Evolutionary conservation across 2,329 filamentous ascomycete genomes (phyloP).

Genomic region (Penicillium expansum): DNA sequence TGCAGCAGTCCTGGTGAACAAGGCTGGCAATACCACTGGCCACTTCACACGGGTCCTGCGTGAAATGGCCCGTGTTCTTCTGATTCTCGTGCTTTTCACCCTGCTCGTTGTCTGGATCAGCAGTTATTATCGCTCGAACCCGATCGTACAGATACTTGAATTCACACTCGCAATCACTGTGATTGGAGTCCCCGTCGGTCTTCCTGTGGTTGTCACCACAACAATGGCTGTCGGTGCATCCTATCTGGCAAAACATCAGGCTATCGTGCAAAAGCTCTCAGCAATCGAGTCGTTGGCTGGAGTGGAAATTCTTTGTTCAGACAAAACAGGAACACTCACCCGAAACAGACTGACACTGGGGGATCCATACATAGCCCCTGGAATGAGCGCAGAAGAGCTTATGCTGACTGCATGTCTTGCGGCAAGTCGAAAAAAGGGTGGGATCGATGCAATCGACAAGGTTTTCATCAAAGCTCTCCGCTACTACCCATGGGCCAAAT

Average conservation of each 20-base stretch:
- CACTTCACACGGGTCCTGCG: slow-evolving; percentile 92
- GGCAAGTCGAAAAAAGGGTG: slow-evolving; percentile 91
- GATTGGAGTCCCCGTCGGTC: slow-evolving; percentile 88
- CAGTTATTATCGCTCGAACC: slow-evolving; percentile 83
- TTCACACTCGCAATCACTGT: slow-evolving; percentile 89
- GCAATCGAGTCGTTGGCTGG: slow-evolving; percentile 89
- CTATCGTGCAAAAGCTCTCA: slow-evolving; percentile 88
- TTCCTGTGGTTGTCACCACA: slow-evolving; percentile 87
- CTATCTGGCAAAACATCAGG: slow-evolving; percentile 88
- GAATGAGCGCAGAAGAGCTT: slow-evolving; percentile 80
- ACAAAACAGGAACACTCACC: slow-evolving; percentile 90
- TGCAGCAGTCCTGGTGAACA: slow-evolving; percentile 79
- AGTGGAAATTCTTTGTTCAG: slow-evolving; percentile 90
- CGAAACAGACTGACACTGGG: slow-evolving; percentile 90
- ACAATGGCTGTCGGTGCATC: slow-evolving; percentile 93
- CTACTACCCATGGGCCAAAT: slow-evolving; percentile 79
- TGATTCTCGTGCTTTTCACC: slow-evolving; percentile 77
- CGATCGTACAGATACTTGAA: slow-evolving; percentile 72
- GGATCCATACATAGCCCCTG: slow-evolving; percentile 78
- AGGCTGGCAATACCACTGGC: slow-evolving; percentile 69
- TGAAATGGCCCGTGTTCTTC: slow-evolving; percentile 76
- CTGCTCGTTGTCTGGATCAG: slow-evolving; percentile 81
- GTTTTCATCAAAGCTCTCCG: slow-evolving; percentile 84
- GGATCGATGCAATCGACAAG: slow-evolving; percentile 92
- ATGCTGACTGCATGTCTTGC: slow-evolving; percentile 91